Conservation (phyloP, 139 green algal species). For the Axilococcus clingmanii region DNA sequence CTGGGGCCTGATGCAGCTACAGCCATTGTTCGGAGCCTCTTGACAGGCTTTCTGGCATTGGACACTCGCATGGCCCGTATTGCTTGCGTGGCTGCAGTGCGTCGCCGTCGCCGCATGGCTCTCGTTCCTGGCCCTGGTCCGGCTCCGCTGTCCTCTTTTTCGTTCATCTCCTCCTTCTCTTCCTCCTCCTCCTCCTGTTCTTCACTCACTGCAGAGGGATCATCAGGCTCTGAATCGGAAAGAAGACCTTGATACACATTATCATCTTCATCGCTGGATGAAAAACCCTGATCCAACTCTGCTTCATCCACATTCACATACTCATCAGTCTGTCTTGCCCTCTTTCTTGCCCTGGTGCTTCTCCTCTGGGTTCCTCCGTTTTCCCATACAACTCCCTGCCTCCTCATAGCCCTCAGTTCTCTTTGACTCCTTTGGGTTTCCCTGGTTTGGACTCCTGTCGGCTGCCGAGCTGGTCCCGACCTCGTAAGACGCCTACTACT, state of each 20-base stretch:
- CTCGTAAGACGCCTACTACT: too few species aligned
- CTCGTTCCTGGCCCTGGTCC: background rate
- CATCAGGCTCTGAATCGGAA: background rate
- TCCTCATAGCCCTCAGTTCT: too few species aligned
- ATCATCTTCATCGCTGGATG: background rate
- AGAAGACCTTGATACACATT: background rate
- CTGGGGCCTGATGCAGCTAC: slow-evolving; percentile 9
- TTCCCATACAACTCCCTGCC: too few species aligned
- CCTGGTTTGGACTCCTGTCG: too few species aligned
- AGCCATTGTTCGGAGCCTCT: background rate
- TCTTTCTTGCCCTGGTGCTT: too few species aligned
- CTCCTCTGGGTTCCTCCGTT: too few species aligned
- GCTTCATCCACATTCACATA: background rate
- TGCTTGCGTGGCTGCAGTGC: background rate
- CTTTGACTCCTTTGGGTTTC: too few species aligned
- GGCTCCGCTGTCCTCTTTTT: background rate
- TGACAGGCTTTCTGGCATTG: background rate
- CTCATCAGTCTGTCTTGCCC: too few species aligned
- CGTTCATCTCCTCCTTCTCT: background rate
- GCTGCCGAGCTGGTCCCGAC: too few species aligned
- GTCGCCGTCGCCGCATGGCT: background rate
- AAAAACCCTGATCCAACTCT: too few species aligned
- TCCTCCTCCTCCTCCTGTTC: slow-evolving; percentile 11
- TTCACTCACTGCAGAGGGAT: background rate
- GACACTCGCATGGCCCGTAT: slow-evolving; percentile 1